Conservation (phyloP, 805 yeast species). For the Candida manassasensis region DNA sequence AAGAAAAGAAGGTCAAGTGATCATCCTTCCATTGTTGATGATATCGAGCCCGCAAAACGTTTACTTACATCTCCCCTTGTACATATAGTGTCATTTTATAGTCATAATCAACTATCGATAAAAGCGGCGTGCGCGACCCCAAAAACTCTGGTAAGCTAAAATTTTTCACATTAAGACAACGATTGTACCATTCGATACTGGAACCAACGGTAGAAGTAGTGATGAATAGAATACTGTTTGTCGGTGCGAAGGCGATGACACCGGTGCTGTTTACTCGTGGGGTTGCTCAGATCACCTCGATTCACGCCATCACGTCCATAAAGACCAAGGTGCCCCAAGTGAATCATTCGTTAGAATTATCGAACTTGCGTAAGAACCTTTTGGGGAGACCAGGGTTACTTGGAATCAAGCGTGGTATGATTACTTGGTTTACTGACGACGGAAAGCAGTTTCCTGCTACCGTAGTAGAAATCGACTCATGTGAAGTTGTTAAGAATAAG, state of each 20-base stretch:
- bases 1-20: conserved; percentile 90
- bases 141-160: no score
- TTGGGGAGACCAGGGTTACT: conserved; percentile 78
- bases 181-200: no score
- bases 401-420: conserved; percentile 87
- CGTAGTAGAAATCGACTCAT: conserved; percentile 78
- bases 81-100: no score
- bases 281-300: conserved; percentile 45
- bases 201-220: not conserved
- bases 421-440: conserved; percentile 66
- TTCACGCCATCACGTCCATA: conserved; percentile 47
- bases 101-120: no score
- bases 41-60: no score
- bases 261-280: conserved; percentile 16
- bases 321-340: conserved; percentile 47
- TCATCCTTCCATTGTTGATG: conserved; percentile 4
- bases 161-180: conserved; percentile 1
- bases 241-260: not conserved
- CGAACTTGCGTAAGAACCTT: conserved; percentile 67
- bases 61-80: no score
- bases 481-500: conserved; percentile 76
- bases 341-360: conserved; percentile 63
- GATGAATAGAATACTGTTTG: not conserved
- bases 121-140: no score
- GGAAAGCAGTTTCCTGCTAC: conserved; percentile 82